Evolutionary conservation across 2,329 filamentous ascomycete genomes (phyloP), one percentile per base, ranked within the genome.

Genomic region (Leptographium flavum): DNA sequence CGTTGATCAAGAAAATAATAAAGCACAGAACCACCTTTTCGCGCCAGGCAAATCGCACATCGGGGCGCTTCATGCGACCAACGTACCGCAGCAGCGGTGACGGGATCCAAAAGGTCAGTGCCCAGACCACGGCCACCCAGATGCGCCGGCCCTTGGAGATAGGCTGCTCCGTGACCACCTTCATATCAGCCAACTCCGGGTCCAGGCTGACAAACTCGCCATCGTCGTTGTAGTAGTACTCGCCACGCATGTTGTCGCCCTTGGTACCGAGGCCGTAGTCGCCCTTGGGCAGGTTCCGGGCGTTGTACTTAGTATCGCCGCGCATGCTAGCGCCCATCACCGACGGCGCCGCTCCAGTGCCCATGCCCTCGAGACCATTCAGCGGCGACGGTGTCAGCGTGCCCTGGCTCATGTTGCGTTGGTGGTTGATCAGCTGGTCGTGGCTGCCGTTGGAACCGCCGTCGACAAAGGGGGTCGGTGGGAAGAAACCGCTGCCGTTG

Each of bases 1-100:
- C 87, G 63, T 98, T 98, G 53, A 94, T 64, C 13, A 98, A 55
- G 27, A 84, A 59, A 54, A 98, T 96, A 43, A 94, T 56, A 47
- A 84, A 68, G 39, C 88, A 79, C 11, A 98, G 68, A 0, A 92
- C 82, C 11, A 98, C 43, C 64, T 98, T 98, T 58, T 98, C 92
- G 62, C 92, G 77, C 92, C 92, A 98, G 0, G 92, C 92, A 77
- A 95, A 84, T 23, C 92, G 84, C 9, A 98, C 87, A 64, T 98
- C 92, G 2, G 88, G 92, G 45, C 92, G 81, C 65, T 94, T 93
- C 92, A 98, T 98, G 21, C 90, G 84, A 28, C 92, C 92, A 47
- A 96, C 57, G 48, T 72, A 81, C n/a, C 75, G 74, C 15, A 98
- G 76, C 2, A 84, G 53, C 40, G 86, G 83, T 0, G 90, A 96